These are phyloP conservation scores for Fagus crenata DNA, from an alignment of 306 rosid genomes.

Conservation along the genomic window DNA sequence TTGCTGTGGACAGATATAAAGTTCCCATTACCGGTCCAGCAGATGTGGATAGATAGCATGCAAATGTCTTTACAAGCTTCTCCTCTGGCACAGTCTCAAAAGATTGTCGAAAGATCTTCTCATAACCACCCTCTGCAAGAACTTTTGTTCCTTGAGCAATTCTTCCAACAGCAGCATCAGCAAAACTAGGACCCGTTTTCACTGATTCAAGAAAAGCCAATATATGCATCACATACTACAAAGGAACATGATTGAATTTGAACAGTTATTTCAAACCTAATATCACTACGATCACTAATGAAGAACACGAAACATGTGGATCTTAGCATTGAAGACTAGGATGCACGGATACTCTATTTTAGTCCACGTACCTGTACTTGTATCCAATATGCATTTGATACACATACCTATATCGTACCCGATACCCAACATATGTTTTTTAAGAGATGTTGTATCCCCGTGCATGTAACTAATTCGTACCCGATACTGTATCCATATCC, in stretches of 20 bases:
- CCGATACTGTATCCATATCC: too few relatives aligned
- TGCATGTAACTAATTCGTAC: too few relatives aligned
- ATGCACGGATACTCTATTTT: too few relatives aligned
- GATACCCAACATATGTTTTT: too few relatives aligned
- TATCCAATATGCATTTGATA: too few relatives aligned
- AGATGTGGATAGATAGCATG: constrained; percentile 91
- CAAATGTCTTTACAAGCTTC: constrained; percentile 79
- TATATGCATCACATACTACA: neutral
- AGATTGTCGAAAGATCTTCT: constrained; percentile 77
- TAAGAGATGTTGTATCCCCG: too few relatives aligned
- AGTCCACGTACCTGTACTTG: too few relatives aligned
- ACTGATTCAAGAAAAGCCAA: constrained; percentile 46
- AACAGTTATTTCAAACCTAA: neutral
- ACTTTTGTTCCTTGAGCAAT: constrained; percentile 95
- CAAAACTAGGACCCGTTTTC: constrained; percentile 93
- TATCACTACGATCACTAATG: neutral
- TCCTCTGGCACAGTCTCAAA: constrained; percentile 86
- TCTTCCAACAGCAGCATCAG: constrained; percentile 96
- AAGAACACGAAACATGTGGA: neutral
- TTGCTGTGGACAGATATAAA: constrained; percentile 77
- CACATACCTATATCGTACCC: too few relatives aligned
- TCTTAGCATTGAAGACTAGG: neutral
- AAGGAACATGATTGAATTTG: constrained; percentile 15
- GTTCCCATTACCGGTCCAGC: constrained; percentile 98
- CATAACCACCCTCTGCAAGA: constrained; percentile 97